These are phyloP conservation scores for Oidium heveae DNA, from an alignment of 2,329 filamentous ascomycete genomes.

Conservation along the genomic window DNA sequence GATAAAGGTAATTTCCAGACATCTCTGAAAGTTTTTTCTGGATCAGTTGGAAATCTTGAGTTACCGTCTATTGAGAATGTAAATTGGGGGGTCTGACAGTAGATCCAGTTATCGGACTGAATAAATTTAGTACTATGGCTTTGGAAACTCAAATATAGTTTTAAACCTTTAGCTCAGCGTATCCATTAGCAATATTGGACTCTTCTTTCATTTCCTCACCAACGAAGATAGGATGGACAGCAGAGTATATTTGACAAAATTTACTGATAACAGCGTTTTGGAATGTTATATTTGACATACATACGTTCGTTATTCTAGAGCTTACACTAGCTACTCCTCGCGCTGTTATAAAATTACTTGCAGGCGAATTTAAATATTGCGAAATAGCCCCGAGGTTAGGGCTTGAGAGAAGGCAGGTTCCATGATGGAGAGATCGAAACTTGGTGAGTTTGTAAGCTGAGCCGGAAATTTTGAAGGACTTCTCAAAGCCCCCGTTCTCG, in stretches of 20 bases:
- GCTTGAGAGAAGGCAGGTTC: conserved; percentile 62
- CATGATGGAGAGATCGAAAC: conserved; percentile 65
- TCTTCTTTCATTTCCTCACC: conserved; percentile 14
- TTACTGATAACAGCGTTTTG: conserved; percentile 31
- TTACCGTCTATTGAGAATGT: conserved; percentile 37
- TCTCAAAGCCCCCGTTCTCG: conserved; percentile 1
- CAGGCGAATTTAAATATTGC: conserved; percentile 51
- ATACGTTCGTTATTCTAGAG: conserved; percentile 60
- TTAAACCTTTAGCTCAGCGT: conserved; percentile 31
- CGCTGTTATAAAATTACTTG: conserved; percentile 48
- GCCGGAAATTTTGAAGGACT: conserved; percentile 55
- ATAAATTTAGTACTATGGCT: conserved; percentile 7
- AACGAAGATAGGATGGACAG: conserved; percentile 13
- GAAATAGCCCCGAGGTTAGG: conserved; percentile 48
- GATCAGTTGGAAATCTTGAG: conserved; percentile 16
- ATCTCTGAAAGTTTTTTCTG: background rate
- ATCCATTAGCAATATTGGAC: conserved; percentile 31
- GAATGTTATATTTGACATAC: conserved; percentile 24
- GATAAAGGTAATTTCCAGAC: background rate
- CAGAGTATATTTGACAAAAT: conserved; percentile 42
- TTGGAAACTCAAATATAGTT: conserved; percentile 5
- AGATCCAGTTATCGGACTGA: conserved; percentile 49
- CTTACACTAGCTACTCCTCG: conserved; percentile 80
- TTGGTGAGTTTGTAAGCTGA: conserved; percentile 87
- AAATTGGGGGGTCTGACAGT: conserved; percentile 67